phyloP scores from a whole-genome alignment of 2,329 filamentous ascomycete species.

The Xenosphaeropsis pyriputrescens region DNA sequence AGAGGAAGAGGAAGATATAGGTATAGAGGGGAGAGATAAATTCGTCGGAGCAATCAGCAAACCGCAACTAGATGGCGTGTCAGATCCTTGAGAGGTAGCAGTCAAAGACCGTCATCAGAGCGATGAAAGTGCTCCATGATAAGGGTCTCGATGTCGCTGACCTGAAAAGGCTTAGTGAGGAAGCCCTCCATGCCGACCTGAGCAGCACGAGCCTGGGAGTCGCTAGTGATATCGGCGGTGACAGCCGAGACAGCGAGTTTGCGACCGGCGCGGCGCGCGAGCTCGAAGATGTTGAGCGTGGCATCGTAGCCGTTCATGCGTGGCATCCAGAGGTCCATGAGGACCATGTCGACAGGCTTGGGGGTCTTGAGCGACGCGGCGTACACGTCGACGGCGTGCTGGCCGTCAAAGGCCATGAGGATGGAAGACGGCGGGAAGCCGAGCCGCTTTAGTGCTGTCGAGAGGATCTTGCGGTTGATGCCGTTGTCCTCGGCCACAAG shows the following conservation, averaged over 20 bases:
- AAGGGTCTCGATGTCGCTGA: conserved; percentile 34
- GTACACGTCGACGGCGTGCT: conserved; percentile 51
- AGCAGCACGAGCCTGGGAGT: conserved; percentile 30
- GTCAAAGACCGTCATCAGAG: too few relatives aligned
- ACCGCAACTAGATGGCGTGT: too few relatives aligned
- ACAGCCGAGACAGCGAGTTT: conserved; percentile 34
- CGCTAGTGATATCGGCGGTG: conserved; percentile 38
- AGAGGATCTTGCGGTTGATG: conserved; percentile 53
- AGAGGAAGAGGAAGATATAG: too few relatives aligned
- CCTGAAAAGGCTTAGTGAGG: conserved; percentile 39
- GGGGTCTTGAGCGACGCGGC: conserved; percentile 20
- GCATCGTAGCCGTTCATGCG: conserved; percentile 60
- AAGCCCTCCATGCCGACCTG: conserved; percentile 38
- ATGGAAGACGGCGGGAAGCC: conserved; percentile 41
- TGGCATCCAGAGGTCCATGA: conserved; percentile 69
- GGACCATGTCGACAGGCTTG: conserved; percentile 40
- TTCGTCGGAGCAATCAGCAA: too few relatives aligned
- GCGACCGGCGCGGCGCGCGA: conserved; percentile 6
- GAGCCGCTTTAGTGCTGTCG: conserved; percentile 51
- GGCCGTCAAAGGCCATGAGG: conserved; percentile 51
- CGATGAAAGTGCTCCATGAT: conserved; percentile 20
- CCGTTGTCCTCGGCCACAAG: conserved; percentile 60
- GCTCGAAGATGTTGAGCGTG: conserved; percentile 40
- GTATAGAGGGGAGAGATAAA: too few relatives aligned
- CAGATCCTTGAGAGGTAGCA: too few relatives aligned